Percentiles rank a stretch among this genome's conserved stretches.
phyloP scores from a whole-genome alignment of 768 basidiomycete species.

The Cubamyces sp. region DNA sequence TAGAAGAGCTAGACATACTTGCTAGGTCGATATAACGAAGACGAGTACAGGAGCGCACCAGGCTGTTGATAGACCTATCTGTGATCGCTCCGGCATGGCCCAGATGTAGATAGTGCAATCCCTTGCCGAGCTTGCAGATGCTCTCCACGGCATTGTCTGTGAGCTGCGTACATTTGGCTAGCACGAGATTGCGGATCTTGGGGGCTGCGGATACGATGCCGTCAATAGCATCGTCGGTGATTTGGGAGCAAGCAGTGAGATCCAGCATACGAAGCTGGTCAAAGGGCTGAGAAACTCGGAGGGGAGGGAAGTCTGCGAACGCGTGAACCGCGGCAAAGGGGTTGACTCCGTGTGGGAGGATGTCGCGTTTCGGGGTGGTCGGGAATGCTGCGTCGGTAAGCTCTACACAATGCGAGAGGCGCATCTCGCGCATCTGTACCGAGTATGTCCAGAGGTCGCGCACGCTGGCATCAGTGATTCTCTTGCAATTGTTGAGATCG shows the following conservation, averaged over 20 bases:
- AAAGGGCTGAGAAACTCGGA: slow-evolving; percentile 64
- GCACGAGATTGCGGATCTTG: slow-evolving; percentile 53
- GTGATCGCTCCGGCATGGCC: slow-evolving; percentile 92
- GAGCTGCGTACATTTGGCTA: slow-evolving; percentile 70
- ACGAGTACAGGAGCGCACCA: slow-evolving; percentile 87
- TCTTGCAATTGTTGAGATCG: slow-evolving; percentile 85
- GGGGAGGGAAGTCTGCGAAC: slow-evolving; percentile 58
- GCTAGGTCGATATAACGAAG: slow-evolving; percentile 96
- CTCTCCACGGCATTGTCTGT: slow-evolving; percentile 84
- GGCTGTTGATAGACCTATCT: slow-evolving; percentile 80
- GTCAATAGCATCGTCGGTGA: slow-evolving; percentile 81
- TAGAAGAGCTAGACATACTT: slow-evolving; percentile 55
- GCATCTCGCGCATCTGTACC: slow-evolving; percentile 87
- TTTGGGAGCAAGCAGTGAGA: slow-evolving; percentile 76
- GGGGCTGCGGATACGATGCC: slow-evolving; percentile 62
- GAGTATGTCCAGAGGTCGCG: slow-evolving; percentile 85
- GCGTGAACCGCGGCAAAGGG: slow-evolving; percentile 40
- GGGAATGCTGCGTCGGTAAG: slow-evolving; percentile 90
- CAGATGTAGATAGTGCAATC: slow-evolving; percentile 93
- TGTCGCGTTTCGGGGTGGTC: slow-evolving; percentile 52
- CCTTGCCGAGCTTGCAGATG: slow-evolving; percentile 86
- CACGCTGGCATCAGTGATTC: slow-evolving; percentile 75
- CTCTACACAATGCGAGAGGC: slow-evolving; percentile 75
- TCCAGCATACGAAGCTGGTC: slow-evolving; percentile 94
- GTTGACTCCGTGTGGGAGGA: slow-evolving; percentile 43